Conservation (phyloP, 495 filamentous ascomycete genomes). For the Trichodelitschia bisporula region DNA sequence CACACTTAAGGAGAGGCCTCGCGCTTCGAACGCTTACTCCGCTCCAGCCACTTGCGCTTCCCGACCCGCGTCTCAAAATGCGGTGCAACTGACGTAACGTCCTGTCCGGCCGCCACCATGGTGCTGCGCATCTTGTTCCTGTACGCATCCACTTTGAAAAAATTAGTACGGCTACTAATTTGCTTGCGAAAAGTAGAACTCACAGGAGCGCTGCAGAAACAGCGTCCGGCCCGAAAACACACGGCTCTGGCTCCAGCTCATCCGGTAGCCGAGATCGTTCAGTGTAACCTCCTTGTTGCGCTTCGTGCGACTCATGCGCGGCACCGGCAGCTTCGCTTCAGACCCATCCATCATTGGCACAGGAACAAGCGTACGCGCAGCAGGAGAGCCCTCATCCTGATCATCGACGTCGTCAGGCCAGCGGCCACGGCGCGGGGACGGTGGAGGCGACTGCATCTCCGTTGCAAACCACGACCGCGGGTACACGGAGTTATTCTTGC, state of each 20-base stretch:
- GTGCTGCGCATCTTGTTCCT: constrained; percentile 73
- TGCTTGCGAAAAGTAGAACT: too few species aligned
- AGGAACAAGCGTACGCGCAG: constrained; percentile 28
- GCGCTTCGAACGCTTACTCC: constrained; percentile 16
- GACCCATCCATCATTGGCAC: constrained; percentile 50
- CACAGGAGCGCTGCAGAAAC: constrained; percentile 81
- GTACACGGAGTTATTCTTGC: constrained; percentile 65
- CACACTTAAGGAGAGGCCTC: constrained; percentile 9
- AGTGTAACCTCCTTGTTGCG: constrained; percentile 59
- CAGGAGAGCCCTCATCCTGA: constrained; percentile 18
- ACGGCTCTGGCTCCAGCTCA: constrained; percentile 84
- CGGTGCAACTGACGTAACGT: constrained; percentile 40
- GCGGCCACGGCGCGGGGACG: constrained; percentile 33
- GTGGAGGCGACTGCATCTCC: constrained; percentile 58
- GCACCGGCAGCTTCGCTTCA: constrained; percentile 46
- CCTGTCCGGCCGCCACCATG: constrained; percentile 49
- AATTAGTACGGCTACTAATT: too few species aligned
- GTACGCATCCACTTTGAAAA: constrained; percentile 91
- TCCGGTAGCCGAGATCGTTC: constrained; percentile 82
- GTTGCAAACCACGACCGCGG: constrained; percentile 73
- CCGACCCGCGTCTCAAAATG: constrained; percentile 80
- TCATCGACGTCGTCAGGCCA: constrained; percentile 38
- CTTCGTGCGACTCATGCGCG: constrained; percentile 36
- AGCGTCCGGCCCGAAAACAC: constrained; percentile 63
- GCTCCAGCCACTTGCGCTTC: constrained; percentile 61